Evolutionary conservation across 2,329 filamentous ascomycete species (phyloP).

Genomic region (Clarireedia paspali): DNA sequence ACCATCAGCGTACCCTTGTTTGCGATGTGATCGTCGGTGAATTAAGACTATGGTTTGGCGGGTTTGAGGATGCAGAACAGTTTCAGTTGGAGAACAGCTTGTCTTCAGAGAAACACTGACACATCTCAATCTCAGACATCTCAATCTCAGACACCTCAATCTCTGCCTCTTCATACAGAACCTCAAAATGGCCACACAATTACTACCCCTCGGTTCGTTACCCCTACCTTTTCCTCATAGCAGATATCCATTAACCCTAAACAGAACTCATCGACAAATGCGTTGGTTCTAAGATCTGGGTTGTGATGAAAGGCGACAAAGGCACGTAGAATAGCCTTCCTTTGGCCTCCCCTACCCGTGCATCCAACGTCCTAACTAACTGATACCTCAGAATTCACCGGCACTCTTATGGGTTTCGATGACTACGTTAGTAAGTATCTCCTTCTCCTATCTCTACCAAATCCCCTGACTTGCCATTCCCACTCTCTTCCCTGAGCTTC

Average conservation of each 20-base stretch:
- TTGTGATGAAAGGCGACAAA: constrained; percentile 99
- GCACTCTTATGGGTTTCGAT: constrained; percentile 90
- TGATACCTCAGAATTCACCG: constrained; percentile 70
- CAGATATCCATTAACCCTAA: constrained; percentile 14
- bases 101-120: neutral
- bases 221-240: constrained; percentile 14
- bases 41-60: no score
- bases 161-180: neutral
- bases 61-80: no score
- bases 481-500: no score
- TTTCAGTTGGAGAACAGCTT: no score
- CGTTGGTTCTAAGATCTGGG: constrained; percentile 95
- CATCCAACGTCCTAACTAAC: neutral
- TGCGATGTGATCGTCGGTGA: neutral
- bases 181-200: constrained; percentile 26
- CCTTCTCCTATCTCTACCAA: neutral
- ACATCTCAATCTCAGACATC: neutral
- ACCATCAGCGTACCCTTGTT: neutral
- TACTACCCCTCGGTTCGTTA: constrained; percentile 25
- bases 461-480: no score
- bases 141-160: neutral
- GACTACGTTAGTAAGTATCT: constrained; percentile 94
- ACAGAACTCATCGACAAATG: constrained; percentile 98
- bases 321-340: constrained; percentile 45
- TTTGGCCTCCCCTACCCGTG: neutral